Percentiles rank a stretch among this genome's conserved stretches.
Evolutionary conservation across 2,329 filamentous ascomycete species (phyloP).

Genomic region (Dactylellina sp.): DNA sequence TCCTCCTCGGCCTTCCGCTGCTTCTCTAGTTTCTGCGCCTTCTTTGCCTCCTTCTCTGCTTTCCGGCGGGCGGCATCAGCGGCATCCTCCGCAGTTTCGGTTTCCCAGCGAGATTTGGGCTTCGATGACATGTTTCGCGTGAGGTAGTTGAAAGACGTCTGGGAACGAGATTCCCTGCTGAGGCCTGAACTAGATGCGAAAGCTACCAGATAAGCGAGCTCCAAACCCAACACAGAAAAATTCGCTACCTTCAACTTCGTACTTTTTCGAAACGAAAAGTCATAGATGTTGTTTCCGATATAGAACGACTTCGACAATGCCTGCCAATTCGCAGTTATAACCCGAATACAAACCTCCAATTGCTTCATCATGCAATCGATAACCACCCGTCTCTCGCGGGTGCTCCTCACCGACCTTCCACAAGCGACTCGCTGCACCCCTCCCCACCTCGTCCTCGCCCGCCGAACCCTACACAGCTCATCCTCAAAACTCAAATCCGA

Average conservation of each 20-base stretch:
- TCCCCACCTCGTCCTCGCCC: conserved; percentile 9
- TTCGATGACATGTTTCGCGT: conserved; percentile 69
- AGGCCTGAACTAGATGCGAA: neutral
- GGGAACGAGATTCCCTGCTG: neutral
- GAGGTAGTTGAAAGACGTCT: neutral
- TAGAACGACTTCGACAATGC: conserved; percentile 15
- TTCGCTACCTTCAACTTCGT: conserved; percentile 26
- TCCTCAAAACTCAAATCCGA: conserved; percentile 1
- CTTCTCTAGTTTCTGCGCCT: conserved; percentile 60
- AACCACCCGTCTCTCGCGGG: conserved; percentile 38
- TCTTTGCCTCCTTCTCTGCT: conserved; percentile 76
- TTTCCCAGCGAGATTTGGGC: conserved; percentile 84
- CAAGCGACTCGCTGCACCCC: conserved; percentile 9
- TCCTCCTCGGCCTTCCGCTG: conserved; percentile 62
- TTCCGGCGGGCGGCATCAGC: conserved; percentile 81
- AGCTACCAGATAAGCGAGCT: conserved; percentile 5
- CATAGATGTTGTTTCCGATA: neutral
- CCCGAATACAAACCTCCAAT: too few species aligned
- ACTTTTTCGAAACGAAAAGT: conserved; percentile 18
- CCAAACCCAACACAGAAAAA: conserved; percentile 39
- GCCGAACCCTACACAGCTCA: conserved; percentile 27
- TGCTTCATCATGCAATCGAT: conserved; percentile 26
- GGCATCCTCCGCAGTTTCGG: conserved; percentile 82
- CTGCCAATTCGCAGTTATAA: conserved; percentile 6
- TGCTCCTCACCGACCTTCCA: conserved; percentile 37